Evolutionary conservation across 2,329 filamentous ascomycete species (phyloP).

Genomic region (Amauroascus verrucosus): DNA sequence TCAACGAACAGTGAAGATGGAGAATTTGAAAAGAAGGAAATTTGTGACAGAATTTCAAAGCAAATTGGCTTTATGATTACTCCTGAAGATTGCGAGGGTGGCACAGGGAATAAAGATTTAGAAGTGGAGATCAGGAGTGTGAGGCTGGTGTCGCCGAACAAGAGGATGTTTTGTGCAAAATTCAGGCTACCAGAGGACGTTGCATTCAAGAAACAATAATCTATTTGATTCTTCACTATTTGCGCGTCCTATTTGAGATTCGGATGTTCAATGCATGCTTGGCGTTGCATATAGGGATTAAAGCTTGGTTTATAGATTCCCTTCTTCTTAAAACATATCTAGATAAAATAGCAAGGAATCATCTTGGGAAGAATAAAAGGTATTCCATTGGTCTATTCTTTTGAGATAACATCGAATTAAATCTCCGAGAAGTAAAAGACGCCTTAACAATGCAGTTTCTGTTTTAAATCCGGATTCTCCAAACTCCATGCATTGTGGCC

Average conservation of each 20-base stretch:
- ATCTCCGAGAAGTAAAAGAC: background rate
- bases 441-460: slow-evolving; percentile 1
- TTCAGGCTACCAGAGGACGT: slow-evolving; percentile 76
- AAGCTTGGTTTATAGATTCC: background rate
- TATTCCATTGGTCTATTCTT: slow-evolving; percentile 6
- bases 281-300: background rate
- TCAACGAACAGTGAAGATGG: slow-evolving; percentile 70
- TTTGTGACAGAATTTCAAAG: slow-evolving; percentile 56
- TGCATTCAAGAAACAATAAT: slow-evolving; percentile 51
- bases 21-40: slow-evolving; percentile 47
- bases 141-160: slow-evolving; percentile 80
- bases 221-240: background rate
- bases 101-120: slow-evolving; percentile 48
- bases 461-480: background rate
- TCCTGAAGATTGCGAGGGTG: slow-evolving; percentile 41
- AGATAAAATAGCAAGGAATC: background rate
- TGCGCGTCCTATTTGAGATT: background rate
- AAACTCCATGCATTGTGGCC: background rate
- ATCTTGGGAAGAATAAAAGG: background rate
- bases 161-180: slow-evolving; percentile 92
- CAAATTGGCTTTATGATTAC: slow-evolving; percentile 51
- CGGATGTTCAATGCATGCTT: background rate
- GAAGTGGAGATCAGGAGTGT: slow-evolving; percentile 54
- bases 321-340: background rate
- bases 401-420: background rate